phyloP scores from a whole-genome alignment of 805 yeast genomes.

The Starmerella tilneyi region DNA sequence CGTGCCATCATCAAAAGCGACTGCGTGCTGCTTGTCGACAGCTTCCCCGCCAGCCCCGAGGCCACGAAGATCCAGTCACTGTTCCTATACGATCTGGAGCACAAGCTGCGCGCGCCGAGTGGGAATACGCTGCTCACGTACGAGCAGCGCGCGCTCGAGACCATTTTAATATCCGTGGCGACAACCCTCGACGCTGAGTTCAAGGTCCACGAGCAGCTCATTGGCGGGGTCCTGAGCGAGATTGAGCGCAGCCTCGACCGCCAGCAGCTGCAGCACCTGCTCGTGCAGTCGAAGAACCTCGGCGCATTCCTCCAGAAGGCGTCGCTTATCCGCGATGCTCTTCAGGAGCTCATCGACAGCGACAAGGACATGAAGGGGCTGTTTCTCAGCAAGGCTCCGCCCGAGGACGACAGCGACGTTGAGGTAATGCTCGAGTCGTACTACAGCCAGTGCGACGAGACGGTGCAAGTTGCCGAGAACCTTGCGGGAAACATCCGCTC shows the following conservation, averaged over 20 bases:
- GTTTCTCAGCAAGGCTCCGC: slow-evolving; percentile 50
- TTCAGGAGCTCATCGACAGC: slow-evolving; percentile 75
- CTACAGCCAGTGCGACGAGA: slow-evolving; percentile 82
- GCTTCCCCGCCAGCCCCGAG: slow-evolving; percentile 36
- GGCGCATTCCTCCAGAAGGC: slow-evolving; percentile 79
- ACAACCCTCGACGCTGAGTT: slow-evolving; percentile 74
- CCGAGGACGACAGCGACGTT: slow-evolving; percentile 70
- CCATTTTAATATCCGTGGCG: slow-evolving; percentile 70
- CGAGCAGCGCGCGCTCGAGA: slow-evolving; percentile 83
- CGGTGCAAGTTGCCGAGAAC: slow-evolving; percentile 79
- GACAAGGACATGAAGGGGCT: slow-evolving; percentile 80
- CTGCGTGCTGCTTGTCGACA: slow-evolving; percentile 73
- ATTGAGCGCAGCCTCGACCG: slow-evolving; percentile 76
- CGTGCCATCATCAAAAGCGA: slow-evolving; percentile 80
- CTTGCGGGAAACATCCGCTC: slow-evolving; percentile 73
- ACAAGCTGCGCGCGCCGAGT: slow-evolving; percentile 44
- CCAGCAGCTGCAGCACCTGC: slow-evolving; percentile 61
- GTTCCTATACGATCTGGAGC: slow-evolving; percentile 70
- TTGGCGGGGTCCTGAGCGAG: slow-evolving; percentile 61
- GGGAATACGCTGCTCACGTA: slow-evolving; percentile 52
- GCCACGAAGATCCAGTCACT: slow-evolving; percentile 59
- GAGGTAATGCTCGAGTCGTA: slow-evolving; percentile 86
- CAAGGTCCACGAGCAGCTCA: slow-evolving; percentile 69
- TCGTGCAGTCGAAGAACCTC: slow-evolving; percentile 76
- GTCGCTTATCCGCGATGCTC: slow-evolving; percentile 63